Conservation (phyloP, 2,329 filamentous ascomycete genomes). For the Epicoccum sorghinum region DNA sequence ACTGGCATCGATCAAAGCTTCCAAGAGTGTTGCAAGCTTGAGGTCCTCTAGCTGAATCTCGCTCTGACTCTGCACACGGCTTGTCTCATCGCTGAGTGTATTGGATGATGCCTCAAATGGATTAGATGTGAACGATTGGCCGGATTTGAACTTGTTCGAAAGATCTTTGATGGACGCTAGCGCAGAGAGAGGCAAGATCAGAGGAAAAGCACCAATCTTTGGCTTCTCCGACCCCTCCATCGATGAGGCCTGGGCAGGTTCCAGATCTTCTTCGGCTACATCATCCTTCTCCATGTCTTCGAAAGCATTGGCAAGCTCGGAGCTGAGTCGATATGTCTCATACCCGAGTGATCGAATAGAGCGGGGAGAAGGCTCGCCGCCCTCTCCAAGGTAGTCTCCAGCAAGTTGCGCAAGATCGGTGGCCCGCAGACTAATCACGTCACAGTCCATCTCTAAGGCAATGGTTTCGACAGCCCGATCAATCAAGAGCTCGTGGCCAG, state of each 20-base stretch:
- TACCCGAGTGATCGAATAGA: slow-evolving; percentile 59
- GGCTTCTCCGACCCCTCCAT: slow-evolving; percentile 20
- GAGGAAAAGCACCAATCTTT: slow-evolving; percentile 17
- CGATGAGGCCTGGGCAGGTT: slow-evolving; percentile 25
- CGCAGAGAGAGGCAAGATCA: slow-evolving; percentile 26
- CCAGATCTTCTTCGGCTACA: slow-evolving; percentile 48
- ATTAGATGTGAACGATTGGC: slow-evolving; percentile 15
- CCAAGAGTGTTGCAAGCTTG: slow-evolving; percentile 43
- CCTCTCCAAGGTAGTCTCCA: slow-evolving; percentile 72
- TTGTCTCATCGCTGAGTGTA: slow-evolving; percentile 21
- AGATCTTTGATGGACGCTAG: slow-evolving; percentile 29
- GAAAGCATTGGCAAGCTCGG: slow-evolving; percentile 31
- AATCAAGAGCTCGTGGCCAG: slow-evolving; percentile 61
- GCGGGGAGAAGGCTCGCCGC: slow-evolving; percentile 56
- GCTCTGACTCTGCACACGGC: slow-evolving; percentile 29
- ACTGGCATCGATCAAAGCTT: slow-evolving; percentile 41
- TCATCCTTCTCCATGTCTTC: slow-evolving; percentile 37
- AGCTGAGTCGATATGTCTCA: slow-evolving; percentile 57
- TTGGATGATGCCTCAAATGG: slow-evolving; percentile 20
- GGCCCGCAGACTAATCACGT: slow-evolving; percentile 72
- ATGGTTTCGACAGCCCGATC: slow-evolving; percentile 68
- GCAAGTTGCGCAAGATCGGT: slow-evolving; percentile 73
- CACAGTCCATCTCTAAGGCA: slow-evolving; percentile 66
- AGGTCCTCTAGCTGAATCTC: slow-evolving; percentile 46
- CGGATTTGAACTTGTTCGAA: slow-evolving; percentile 21